A percentile compares a stretch with the other conserved stretches of the same genome.
Evolutionary conservation across 1,284 basidiomycete genomes (phyloP).

Genomic region (Irpex sp.): DNA sequence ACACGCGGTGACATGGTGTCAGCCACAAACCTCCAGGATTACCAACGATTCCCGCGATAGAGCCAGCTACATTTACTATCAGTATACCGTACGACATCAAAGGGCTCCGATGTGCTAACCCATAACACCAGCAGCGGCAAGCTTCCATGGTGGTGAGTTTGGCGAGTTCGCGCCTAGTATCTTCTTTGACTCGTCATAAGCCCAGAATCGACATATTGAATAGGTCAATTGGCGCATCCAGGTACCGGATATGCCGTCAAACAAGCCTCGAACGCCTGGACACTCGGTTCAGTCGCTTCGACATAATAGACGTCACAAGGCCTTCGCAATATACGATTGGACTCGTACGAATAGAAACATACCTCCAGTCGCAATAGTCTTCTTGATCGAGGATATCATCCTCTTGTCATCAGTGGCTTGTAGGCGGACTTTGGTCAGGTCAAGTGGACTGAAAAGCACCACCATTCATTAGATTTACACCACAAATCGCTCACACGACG

Average conservation of each 20-base stretch:
- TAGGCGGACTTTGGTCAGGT: conserved; percentile 84
- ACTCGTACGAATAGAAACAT: conserved; percentile 15
- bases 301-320: not conserved
- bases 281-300: not conserved
- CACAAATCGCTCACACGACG: not conserved
- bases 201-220: conserved; percentile 90
- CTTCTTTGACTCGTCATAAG: conserved; percentile 90
- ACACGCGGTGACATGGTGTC: not conserved
- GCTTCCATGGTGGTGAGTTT: conserved; percentile 74
- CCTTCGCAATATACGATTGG: not conserved
- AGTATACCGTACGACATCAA: not conserved
- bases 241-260: conserved; percentile 86
- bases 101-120: conserved; percentile 41
- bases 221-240: conserved; percentile 93
- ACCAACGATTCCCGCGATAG: conserved; percentile 79
- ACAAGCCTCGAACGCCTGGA: conserved; percentile 68
- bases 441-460: conserved; percentile 55
- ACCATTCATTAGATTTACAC: not conserved
- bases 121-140: conserved; percentile 80
- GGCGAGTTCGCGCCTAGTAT: conserved; percentile 58
- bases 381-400: conserved; percentile 76
- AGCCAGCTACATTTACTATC: conserved; percentile 51
- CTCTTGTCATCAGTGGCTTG: conserved; percentile 87
- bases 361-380: conserved; percentile 73
- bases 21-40: conserved; percentile 74